Conservation (phyloP, 2,329 filamentous ascomycete genomes). For the Thermomyces lanuginosus region DNA sequence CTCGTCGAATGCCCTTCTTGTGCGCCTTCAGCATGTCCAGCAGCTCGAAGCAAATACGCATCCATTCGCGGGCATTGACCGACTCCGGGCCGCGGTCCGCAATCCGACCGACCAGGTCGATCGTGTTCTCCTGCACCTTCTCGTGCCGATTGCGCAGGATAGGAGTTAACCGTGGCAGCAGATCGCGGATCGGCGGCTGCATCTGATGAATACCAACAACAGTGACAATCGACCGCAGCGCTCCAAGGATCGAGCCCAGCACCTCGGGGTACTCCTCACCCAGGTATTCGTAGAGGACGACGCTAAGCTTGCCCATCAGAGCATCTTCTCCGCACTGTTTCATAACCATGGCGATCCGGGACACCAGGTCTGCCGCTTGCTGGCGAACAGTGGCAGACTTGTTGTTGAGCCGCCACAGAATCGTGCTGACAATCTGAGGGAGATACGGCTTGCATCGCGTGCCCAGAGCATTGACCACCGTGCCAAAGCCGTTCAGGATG, state of each 20-base stretch:
- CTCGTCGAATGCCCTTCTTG: conserved; percentile 96
- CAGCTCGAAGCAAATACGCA: conserved; percentile 98
- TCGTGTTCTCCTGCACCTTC: conserved; percentile 98
- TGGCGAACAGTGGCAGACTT: conserved; percentile 93
- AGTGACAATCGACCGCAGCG: conserved; percentile 87
- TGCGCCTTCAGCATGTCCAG: conserved; percentile 99
- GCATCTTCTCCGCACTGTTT: conserved; percentile 95
- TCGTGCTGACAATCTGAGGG: conserved; percentile 90
- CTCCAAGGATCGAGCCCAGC: conserved; percentile 86
- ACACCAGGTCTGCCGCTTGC: conserved; percentile 91
- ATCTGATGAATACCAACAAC: conserved; percentile 96
- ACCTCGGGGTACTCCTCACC: conserved; percentile 98
- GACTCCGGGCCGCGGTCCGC: conserved; percentile 92
- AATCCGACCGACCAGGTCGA: conserved; percentile 93
- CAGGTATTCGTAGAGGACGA: conserved; percentile 93
- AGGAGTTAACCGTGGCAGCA: conserved; percentile 87
- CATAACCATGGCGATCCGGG: conserved; percentile 96
- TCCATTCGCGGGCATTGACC: conserved; percentile 96
- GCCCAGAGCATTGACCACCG: conserved; percentile 87
- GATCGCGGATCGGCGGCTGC: conserved; percentile 93
- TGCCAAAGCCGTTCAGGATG: conserved; percentile 94
- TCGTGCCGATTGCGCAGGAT: conserved; percentile 97
- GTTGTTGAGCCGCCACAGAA: conserved; percentile 93
- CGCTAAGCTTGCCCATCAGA: conserved; percentile 83
- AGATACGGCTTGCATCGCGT: conserved; percentile 91